Percentiles rank a stretch among this genome's conserved stretches.
phyloP scores from a whole-genome alignment of 768 basidiomycete genomes.

The Amyloporia xantha region DNA sequence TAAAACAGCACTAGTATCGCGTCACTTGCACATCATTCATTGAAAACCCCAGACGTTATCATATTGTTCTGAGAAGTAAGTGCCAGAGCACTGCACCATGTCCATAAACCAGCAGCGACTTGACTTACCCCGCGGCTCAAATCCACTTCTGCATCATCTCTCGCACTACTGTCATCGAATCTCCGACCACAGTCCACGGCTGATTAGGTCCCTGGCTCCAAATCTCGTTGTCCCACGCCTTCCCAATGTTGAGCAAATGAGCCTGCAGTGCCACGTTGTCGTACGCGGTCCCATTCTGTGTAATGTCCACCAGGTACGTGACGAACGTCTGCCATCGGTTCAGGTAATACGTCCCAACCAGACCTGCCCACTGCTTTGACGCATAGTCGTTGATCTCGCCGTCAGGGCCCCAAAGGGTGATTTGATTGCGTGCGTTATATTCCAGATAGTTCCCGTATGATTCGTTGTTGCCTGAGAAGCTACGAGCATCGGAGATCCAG shows the following conservation, averaged over 20 bases:
- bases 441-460: constrained; percentile 31
- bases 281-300: constrained; percentile 24
- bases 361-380: constrained; percentile 36
- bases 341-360: constrained; percentile 31
- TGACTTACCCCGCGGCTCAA: no score
- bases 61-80: no score
- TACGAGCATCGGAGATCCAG: constrained; percentile 31
- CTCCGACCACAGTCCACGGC: constrained; percentile 15
- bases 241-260: constrained; percentile 28
- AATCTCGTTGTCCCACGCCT: constrained; percentile 23
- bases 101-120: no score
- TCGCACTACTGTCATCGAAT: constrained; percentile 7
- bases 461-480: constrained; percentile 24
- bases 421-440: constrained; percentile 35
- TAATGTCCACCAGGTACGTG: constrained; percentile 24
- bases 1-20: no score
- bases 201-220: constrained; percentile 15
- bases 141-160: neutral
- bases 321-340: constrained; percentile 31
- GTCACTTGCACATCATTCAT: no score
- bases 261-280: constrained; percentile 20
- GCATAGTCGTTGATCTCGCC: constrained; percentile 38
- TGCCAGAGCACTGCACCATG: no score
- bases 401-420: constrained; percentile 37
- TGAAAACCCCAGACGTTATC: no score